Evolutionary conservation across 2,329 filamentous ascomycete genomes (phyloP), one percentile per base, ranked within the genome.

Genomic region (Cylindrodendrum hubeiense): DNA sequence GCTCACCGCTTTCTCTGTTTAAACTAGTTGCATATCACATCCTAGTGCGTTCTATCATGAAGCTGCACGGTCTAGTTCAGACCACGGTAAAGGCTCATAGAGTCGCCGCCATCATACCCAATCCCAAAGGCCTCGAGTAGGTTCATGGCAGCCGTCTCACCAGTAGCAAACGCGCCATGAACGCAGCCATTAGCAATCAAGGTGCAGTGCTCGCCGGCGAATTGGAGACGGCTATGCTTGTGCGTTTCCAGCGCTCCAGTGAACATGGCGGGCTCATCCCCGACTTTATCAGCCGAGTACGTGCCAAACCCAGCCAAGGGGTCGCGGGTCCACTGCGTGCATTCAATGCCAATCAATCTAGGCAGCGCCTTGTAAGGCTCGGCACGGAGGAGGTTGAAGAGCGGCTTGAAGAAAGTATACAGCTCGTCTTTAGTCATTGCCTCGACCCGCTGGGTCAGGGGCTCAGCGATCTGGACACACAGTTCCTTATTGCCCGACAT

Each of bases 351-450:
- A 15, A 64, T 28, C 30, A 64, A 22, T n/a, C 13, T 30, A 8
- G 61, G 61, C 4, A 64, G 61, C 15, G 56, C 56, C 61, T 64
- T 64, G 54, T 64, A 64, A 21, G 61, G 55, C 34, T 60, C 61
- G 21, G 61, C 54, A 39, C 61, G 61, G 26, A 47, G 44, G 30
- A 64, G 55, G 9, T 64, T 46, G 17, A 64, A 59, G 24, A 64
- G 61, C 12, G 61, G 61, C 47, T 59, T 54, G 55, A 64, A 64
- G 47, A 58, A 64, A 15, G 41, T 22, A 21, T 51, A 59, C 2
- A 64, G 39, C 34, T 64, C 49, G n/a, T 53, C 55, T 9, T 54
- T 53, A 21, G 21, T n/a, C 54, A 64, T 58, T 13, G 61, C 61
- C 41, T 64, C 61, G 6, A 64, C 49, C 5, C 55, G 47, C 30